Base-by-base conservation (phyloP, 768 basidiomycete genomes). In the Neoboletus brunneissimus region DNA sequence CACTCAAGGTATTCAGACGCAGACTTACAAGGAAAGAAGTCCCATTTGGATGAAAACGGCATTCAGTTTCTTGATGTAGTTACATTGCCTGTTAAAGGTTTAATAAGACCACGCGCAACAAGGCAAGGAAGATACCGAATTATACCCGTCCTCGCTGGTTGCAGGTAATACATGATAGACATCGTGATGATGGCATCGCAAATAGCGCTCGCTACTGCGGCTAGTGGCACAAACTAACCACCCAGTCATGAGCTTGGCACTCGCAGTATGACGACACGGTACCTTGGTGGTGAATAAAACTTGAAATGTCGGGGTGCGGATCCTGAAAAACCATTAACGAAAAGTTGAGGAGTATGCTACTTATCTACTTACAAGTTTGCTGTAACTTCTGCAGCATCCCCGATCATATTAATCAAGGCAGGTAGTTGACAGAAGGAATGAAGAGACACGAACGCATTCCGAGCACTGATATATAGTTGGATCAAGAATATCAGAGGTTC, bases 181-280 rank as follows among this genome's bases (percentile, higher is more conserved):
- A 5, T 3, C 2, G 63, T 67, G 52, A 70, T 67, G 47, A 54
- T 5, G 15, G 43, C 47, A 51, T 67, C 65, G 27, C 67, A 69
- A 20, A 58, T 1, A 20, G 67, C 58, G n/a, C 63, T 59, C 11
- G 61, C 44, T 20, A 68, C 2, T 16, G 57, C 51, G 8, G 51
- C 38, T 23, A 59, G 10, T 23, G 58, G 46, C 34, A 32, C 7
- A 40, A 27, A 57, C 67, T 68, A 40, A 29, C 5, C 15, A 4
- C 9, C 18, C 2, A 3, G 15, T 44, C 10, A 23, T 48, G 16
- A 53, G 34, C 18, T 23, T 23, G 45, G 27, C 13, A 22, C 15
- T 5, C 2, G 3, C 11, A 37, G n/a, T 16, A 23, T 25, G 12
- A 18, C 18, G 12, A 27, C 13, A 20, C 23, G 15, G 10, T 42